Conservation (phyloP, 2,329 filamentous ascomycete genomes). For the Colletotrichum acutatum region DNA sequence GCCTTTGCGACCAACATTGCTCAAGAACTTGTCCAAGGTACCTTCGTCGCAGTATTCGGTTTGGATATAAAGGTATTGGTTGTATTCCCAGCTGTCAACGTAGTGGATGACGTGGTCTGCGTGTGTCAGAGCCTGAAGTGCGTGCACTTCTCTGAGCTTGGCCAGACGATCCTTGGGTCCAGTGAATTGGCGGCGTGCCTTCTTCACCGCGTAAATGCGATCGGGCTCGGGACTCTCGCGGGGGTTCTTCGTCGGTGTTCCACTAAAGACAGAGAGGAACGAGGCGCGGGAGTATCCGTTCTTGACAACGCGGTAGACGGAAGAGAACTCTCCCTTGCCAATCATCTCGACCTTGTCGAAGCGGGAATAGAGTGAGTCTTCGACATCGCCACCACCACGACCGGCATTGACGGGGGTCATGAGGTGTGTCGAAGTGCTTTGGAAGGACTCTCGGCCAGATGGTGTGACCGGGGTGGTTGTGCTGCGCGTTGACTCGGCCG, state of each 20-base stretch:
- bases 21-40: slow-evolving; percentile 86
- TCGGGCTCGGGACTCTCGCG: slow-evolving; percentile 65
- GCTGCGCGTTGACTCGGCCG: slow-evolving; percentile 48
- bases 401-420: slow-evolving; percentile 78
- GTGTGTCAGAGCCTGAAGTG: slow-evolving; percentile 80
- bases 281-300: slow-evolving; percentile 41
- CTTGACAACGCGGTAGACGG: slow-evolving; percentile 82
- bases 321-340: slow-evolving; percentile 92
- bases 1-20: slow-evolving; percentile 83
- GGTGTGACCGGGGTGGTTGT: slow-evolving; percentile 77
- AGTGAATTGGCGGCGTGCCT: slow-evolving; percentile 82
- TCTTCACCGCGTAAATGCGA: slow-evolving; percentile 91
- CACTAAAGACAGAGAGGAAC: slow-evolving; percentile 48
- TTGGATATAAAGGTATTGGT: slow-evolving; percentile 91
- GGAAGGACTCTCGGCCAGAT: slow-evolving; percentile 60
- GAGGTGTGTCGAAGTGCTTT: slow-evolving; percentile 63
- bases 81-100: slow-evolving; percentile 87
- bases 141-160: slow-evolving; percentile 85
- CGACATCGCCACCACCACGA: slow-evolving; percentile 75
- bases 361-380: slow-evolving; percentile 76
- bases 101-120: slow-evolving; percentile 89
- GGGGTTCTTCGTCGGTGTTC: slow-evolving; percentile 58
- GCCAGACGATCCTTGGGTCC: slow-evolving; percentile 83
- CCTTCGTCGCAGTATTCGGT: slow-evolving; percentile 97
- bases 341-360: slow-evolving; percentile 86